Evolutionary conservation across 2,329 filamentous ascomycete species (phyloP).

Genomic region (Podosphaera aphanis): DNA sequence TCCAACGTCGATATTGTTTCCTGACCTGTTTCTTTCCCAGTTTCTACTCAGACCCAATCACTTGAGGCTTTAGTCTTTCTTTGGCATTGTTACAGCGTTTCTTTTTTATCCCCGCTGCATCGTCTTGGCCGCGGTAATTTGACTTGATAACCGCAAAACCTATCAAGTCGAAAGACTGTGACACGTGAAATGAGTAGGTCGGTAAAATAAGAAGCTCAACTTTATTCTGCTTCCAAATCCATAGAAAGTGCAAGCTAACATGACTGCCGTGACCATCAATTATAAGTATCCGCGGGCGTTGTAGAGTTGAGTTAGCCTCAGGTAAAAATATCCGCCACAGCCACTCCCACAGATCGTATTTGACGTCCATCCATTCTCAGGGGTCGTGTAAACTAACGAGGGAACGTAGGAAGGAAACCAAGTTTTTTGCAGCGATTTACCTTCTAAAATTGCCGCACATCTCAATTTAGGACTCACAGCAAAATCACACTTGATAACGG

Average conservation of each 20-base stretch:
- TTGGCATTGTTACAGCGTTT: too few species aligned
- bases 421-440: not conserved
- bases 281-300: not conserved
- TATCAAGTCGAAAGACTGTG: not conserved
- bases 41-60: too few species aligned
- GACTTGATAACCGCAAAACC: not conserved
- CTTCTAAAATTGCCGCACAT: not conserved
- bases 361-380: not conserved
- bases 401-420: not conserved
- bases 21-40: not conserved
- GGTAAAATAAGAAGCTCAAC: not conserved
- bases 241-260: not conserved
- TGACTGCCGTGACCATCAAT: not conserved
- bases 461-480: not conserved
- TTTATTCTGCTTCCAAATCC: not conserved
- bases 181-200: not conserved
- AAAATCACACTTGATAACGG: not conserved
- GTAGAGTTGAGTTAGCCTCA: not conserved
- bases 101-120: too few species aligned
- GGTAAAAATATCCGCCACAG: not conserved
- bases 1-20: not conserved
- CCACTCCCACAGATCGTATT: not conserved
- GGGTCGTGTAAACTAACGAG: not conserved
- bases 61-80: too few species aligned
- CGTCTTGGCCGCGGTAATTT: too few species aligned